These are phyloP conservation scores for Otatea glauca DNA, from an alignment of 176 grass and related monocot species.

Conservation along the genomic window DNA sequence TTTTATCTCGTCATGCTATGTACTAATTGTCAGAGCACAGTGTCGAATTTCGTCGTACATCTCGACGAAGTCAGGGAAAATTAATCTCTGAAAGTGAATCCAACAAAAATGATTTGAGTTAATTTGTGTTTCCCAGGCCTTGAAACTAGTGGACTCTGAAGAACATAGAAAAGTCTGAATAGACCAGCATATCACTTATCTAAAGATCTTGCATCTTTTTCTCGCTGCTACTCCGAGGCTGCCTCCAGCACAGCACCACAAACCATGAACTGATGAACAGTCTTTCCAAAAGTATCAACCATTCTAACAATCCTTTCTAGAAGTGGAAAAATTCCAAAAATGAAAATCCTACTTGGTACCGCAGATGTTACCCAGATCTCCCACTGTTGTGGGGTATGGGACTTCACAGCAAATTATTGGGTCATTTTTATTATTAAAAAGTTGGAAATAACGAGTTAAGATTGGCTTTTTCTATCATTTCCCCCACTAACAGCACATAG, in stretches of 20 bases:
- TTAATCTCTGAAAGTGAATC: neutral
- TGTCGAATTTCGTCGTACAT: neutral
- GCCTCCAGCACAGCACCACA: neutral
- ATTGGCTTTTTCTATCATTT: constrained; percentile 18
- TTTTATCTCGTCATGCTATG: neutral
- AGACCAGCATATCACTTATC: neutral
- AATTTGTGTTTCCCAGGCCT: neutral
- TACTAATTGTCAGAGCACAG: neutral
- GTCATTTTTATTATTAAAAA: constrained; percentile 13
- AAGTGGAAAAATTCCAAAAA: neutral
- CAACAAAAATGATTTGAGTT: neutral
- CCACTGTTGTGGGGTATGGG: neutral
- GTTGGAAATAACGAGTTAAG: neutral
- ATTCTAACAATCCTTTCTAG: constrained; percentile 9
- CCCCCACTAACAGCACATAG: neutral
- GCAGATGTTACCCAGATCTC: neutral
- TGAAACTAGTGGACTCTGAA: neutral
- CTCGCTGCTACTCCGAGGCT: too few species aligned
- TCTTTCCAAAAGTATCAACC: constrained; percentile 1
- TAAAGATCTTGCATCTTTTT: neutral
- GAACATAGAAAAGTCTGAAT: neutral
- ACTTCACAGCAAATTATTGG: constrained; percentile 8
- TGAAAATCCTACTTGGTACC: neutral
- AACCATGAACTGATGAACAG: neutral
- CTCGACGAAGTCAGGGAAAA: neutral